Evolutionary conservation across 2,329 filamentous ascomycete genomes (phyloP), one percentile per base, ranked within the genome.

Genomic region (Amauroascus niger): DNA sequence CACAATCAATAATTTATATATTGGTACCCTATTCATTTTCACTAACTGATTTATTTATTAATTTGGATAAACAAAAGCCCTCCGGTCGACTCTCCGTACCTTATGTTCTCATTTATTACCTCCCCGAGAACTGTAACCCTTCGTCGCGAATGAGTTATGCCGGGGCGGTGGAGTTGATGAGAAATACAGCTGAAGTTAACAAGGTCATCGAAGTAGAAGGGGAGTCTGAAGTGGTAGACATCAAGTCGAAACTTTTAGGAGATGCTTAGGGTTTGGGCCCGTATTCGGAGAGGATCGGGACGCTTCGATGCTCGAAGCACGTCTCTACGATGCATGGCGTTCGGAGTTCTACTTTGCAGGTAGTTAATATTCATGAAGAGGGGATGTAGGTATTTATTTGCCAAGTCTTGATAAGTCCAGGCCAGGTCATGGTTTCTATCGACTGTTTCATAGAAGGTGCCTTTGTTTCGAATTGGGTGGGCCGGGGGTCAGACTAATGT

Each of bases 51-150:
- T 11, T 43, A n/a, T 20, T 26, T 43, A 2, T 3, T 30, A 7
- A n/a, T 16, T 28, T 32, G 26, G 16, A 8, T 30, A 30, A 32
- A 37, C 7, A 49, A 52, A 60, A 94, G 88, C 76, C 83, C 43
- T 89, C 87, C 50, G 93, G 93, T 54, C 83, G 93, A 26, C 70
- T 89, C 41, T 86, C 88, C 4, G 89, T 95, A 2, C 93, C 93
- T 8, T 98, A 98, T 68, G 88, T 96, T 45, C 81, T 97, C 67
- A 74, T 98, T 20, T 96, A 95, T 76, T 97, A 95, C 73, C 82
- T 97, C 20, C 93, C 93, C 6, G 86, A 84, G 49, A 96, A 91
- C 47, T 93, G 88, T 73, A 96, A 95, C 68, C 81, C 79, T 61
- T 87, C 90, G 65, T 76, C 86, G 65, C 82, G 88, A 61, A 97